Base-by-base conservation (phyloP, 805 yeast genomes). In the Dipodascus albidus region DNA sequence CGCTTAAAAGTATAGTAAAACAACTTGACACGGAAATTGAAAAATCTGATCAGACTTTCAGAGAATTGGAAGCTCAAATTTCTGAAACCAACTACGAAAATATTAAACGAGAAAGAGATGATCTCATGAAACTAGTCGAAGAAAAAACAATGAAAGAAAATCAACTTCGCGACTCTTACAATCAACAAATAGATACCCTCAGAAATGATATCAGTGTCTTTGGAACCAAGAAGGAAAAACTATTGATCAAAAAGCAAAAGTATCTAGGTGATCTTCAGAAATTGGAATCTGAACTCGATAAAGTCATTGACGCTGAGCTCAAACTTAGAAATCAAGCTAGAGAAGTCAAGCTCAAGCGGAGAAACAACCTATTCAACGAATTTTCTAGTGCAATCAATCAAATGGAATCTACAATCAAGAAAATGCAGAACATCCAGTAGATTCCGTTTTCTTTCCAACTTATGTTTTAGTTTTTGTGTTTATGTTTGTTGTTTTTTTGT, bases 1-100 rank as follows among this genome's bases (percentile, higher is more conserved):
- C 79, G 44, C 64, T 81, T 55, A 74, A 79, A 47, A 76, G 72
- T 47, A 69, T 70, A 22, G 76, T 70, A 59, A 70, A 71, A 17
- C 70, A 67, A 57, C 64, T 55, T 38, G 70, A 70, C 22, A 75
- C 74, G 57, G 68, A 75, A 56, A 64, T 63, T 23, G 57, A 56
- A 27, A 17, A 14, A n/a, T 38, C 20, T 14, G 44, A 38, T 4
- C 20, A 38, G 44, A 11, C 6, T 4, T 14, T 8, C 15, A 4
- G 15, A 14, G 6, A 6, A 17, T 17, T 38, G 6, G 44, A 38
- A 38, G 20, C 17, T 14, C 44, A 38, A 17, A 38, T 38, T 14
- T 38, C 44, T 6, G 44, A 38, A 17, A 38, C 44, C 20, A 35
- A 19, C 41, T 54, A 22, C 51, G 54, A 27, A 55, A 52, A n/a